Evolutionary conservation across 2,329 filamentous ascomycete species (phyloP), one percentile per base, ranked within the genome.

Genomic region (Corniculantispora saksenae): DNA sequence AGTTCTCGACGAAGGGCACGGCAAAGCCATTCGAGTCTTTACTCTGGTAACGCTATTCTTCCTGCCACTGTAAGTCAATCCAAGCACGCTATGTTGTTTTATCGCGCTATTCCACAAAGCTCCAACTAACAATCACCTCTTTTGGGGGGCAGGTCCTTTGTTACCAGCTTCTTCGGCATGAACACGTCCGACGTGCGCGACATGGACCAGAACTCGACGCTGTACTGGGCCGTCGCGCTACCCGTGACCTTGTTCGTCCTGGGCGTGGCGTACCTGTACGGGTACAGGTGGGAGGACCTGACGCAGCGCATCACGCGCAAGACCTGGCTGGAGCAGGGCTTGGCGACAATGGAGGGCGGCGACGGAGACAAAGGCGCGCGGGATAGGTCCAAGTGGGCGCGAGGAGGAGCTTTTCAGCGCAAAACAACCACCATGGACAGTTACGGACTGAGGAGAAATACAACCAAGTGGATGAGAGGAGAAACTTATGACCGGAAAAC

Each of bases 101-200:
- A 5, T 38, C 15, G 1, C 27, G 2, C 15, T 38, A 19, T 12
- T 15, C 23, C 10, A 67, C 66, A 7, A 2, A 5, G 32, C 6
- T 5, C 32, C 32, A 32, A n/a, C 32, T 32, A 32, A 32, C 32
- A 10, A 43, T 27, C 27, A 19, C 25, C n/a, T 19, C n/a, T 17
- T 25, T 54, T 51, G 48, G 2, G 13, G n/a, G 66, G 5, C 38
- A 70, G 69, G 19, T 70, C 69, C 12, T 69, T 70, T 55, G 71
- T 78, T 27, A 72, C 73, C 3, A 76, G 74, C 60, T 76, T 79
- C 61, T 74, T 82, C 66, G 80, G 80, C 27, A 81, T 82, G 77
- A 82, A 82, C 68, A 80, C 79, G 3, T 71, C 72, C 23, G 80
- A 80, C 66, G 72, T 82, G 8, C 73, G 79, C 23, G 73, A 82